Evolutionary conservation across 2,329 filamentous ascomycete species (phyloP).

Genomic region (Triangularia verruculosa): DNA sequence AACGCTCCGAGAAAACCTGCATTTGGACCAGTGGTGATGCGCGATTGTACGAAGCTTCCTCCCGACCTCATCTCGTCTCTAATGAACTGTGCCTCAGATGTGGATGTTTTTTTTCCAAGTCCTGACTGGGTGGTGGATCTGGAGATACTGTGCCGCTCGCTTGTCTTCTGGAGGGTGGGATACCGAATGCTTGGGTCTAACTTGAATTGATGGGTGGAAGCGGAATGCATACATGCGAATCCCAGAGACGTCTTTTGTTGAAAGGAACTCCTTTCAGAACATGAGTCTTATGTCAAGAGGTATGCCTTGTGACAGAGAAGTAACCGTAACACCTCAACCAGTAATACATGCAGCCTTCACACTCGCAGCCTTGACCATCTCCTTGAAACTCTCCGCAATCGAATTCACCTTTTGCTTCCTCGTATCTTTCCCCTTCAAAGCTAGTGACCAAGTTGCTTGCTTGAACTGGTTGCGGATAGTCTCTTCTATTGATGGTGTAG

Average conservation of each 20-base stretch:
- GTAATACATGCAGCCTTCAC: not conserved
- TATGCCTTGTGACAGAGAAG: too few relatives aligned
- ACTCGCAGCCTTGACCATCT: not conserved
- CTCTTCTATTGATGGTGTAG: not conserved
- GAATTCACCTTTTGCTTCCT: not conserved
- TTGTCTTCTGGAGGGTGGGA: not conserved
- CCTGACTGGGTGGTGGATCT: not conserved
- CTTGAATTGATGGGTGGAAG: too few relatives aligned
- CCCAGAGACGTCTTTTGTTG: too few relatives aligned
- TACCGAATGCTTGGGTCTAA: not conserved
- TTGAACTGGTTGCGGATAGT: not conserved
- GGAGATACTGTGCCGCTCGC: not conserved
- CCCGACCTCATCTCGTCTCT: not conserved
- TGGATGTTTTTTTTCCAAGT: not conserved
- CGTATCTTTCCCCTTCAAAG: not conserved
- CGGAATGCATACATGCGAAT: too few relatives aligned
- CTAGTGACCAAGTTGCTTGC: not conserved
- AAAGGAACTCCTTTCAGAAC: too few relatives aligned
- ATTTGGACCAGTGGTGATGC: not conserved
- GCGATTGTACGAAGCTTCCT: not conserved
- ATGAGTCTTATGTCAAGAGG: too few relatives aligned
- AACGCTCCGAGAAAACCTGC: not conserved
- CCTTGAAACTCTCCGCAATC: not conserved
- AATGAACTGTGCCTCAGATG: not conserved
- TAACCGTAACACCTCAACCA: too few relatives aligned